These are phyloP conservation scores for Pythium oligandrum DNA, from an alignment of 352 stramenopile genomes.

Conservation along the genomic window DNA sequence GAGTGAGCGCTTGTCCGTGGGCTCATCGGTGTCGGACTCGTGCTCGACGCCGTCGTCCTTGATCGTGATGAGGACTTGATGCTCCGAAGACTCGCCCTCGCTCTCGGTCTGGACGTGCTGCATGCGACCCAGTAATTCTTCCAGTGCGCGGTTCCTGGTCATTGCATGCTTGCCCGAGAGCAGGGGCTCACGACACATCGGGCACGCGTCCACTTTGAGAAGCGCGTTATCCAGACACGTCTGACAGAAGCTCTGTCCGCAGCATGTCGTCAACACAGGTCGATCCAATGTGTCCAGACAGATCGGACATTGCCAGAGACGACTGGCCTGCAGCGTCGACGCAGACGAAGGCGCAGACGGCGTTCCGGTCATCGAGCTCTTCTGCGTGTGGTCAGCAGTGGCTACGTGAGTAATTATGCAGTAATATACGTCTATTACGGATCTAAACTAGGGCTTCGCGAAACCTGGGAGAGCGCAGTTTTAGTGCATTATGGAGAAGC, in stretches of 20 bases:
- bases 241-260: constrained; percentile 62
- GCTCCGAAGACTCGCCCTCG: constrained; percentile 7
- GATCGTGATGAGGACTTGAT: constrained; percentile 19
- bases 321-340: constrained; percentile 1
- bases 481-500: too few species aligned
- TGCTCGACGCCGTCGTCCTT: too few species aligned
- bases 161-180: constrained; percentile 36
- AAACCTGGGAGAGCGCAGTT: too few species aligned
- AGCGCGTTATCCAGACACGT: constrained; percentile 45
- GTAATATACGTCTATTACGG: too few species aligned
- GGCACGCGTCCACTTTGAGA: constrained; percentile 34
- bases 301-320: constrained; percentile 46
- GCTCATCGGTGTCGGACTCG: neutral
- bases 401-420: too few species aligned
- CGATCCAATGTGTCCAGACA: constrained; percentile 38
- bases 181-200: constrained; percentile 52
- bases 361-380: too few species aligned
- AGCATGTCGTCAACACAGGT: constrained; percentile 54
- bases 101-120: neutral
- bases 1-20: neutral
- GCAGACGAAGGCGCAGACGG: neutral
- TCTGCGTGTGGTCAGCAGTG: too few species aligned
- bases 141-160: constrained; percentile 45
- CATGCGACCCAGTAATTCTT: constrained; percentile 28
- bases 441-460: too few species aligned